Percentiles rank a stretch among this genome's conserved stretches.
phyloP scores from a whole-genome alignment of 2,329 filamentous ascomycete genomes.

The Thelonectria discophora region DNA sequence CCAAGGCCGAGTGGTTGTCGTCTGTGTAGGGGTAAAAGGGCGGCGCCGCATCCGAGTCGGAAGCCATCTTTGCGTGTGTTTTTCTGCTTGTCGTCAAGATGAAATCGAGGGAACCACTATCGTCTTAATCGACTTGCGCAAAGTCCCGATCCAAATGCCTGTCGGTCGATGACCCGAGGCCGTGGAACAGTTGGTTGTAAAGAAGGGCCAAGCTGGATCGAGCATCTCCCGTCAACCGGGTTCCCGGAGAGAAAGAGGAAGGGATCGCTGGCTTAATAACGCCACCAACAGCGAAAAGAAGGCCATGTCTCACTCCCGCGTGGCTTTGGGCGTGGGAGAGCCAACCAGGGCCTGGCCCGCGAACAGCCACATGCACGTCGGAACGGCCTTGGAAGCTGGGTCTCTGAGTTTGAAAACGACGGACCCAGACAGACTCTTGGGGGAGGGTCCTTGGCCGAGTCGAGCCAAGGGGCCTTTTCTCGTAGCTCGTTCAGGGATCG shows the following conservation, averaged over 20 bases:
- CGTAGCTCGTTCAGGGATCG: neutral
- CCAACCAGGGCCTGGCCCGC: conserved; percentile 7
- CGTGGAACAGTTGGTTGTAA: neutral
- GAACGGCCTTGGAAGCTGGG: neutral
- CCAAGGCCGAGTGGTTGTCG: conserved; percentile 34
- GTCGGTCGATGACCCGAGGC: neutral
- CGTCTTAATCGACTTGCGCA: neutral
- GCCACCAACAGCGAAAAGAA: neutral
- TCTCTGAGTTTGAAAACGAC: neutral
- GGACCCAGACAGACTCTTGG: neutral
- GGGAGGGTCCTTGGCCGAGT: too few relatives aligned
- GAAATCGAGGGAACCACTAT: conserved; percentile 5
- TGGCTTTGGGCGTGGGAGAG: neutral
- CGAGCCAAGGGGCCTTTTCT: too few relatives aligned
- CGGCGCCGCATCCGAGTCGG: conserved; percentile 24
- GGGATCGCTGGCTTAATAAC: conserved; percentile 8
- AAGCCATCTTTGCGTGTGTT: conserved; percentile 23
- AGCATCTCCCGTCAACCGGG: conserved; percentile 1
- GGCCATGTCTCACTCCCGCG: conserved; percentile 6
- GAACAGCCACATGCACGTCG: conserved; percentile 11
- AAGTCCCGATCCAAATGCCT: conserved; percentile 1
- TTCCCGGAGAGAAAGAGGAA: conserved; percentile 3
- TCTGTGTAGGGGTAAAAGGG: conserved; percentile 36
- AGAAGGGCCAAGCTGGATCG: conserved; percentile 4
- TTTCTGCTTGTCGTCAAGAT: neutral